phyloP scores from a whole-genome alignment of 1,139 yeast species.

The Chernovozyma sophiae-reginae region DNA sequence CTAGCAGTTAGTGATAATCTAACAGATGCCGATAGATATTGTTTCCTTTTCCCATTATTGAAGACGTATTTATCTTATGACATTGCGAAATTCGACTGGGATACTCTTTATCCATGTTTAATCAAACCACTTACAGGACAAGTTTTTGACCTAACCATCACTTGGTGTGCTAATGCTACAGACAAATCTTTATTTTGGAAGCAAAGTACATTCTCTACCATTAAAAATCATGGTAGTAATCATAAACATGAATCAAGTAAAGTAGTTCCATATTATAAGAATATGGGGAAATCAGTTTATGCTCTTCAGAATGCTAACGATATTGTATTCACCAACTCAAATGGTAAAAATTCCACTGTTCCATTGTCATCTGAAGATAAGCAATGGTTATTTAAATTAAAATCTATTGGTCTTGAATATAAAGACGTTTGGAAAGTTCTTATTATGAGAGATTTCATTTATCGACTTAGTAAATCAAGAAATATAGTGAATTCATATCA shows the following conservation, averaged over 20 bases:
- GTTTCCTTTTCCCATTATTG: slow-evolving; percentile 79
- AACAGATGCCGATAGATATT: slow-evolving; percentile 73
- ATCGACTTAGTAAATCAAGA: slow-evolving; percentile 15
- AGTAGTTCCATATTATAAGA: slow-evolving; percentile 19
- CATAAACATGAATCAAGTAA: slow-evolving; percentile 10
- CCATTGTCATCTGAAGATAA: slow-evolving; percentile 62
- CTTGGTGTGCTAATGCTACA: slow-evolving; percentile 67
- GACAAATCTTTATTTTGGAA: slow-evolving; percentile 79
- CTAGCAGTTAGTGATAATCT: slow-evolving; percentile 60
- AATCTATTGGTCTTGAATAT: slow-evolving; percentile 65
- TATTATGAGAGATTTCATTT: slow-evolving; percentile 62
- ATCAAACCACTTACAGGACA: slow-evolving; percentile 64
- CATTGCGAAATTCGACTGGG: slow-evolving; percentile 62
- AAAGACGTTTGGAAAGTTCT: slow-evolving; percentile 82
- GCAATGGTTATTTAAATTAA: slow-evolving; percentile 67
- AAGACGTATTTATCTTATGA: slow-evolving; percentile 76
- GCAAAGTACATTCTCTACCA: slow-evolving; percentile 16
- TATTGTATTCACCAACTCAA: slow-evolving; percentile 12
- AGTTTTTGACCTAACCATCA: slow-evolving; percentile 59
- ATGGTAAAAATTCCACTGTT: slow-evolving; percentile 13
- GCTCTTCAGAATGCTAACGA: slow-evolving; percentile 22
- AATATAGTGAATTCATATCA: neutral
- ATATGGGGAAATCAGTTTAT: slow-evolving; percentile 39
- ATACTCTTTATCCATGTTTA: slow-evolving; percentile 58
- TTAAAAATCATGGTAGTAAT: slow-evolving; percentile 4